Evolutionary conservation across 345 rosid genomes (phyloP).

Genomic region (Citropsis articulata): DNA sequence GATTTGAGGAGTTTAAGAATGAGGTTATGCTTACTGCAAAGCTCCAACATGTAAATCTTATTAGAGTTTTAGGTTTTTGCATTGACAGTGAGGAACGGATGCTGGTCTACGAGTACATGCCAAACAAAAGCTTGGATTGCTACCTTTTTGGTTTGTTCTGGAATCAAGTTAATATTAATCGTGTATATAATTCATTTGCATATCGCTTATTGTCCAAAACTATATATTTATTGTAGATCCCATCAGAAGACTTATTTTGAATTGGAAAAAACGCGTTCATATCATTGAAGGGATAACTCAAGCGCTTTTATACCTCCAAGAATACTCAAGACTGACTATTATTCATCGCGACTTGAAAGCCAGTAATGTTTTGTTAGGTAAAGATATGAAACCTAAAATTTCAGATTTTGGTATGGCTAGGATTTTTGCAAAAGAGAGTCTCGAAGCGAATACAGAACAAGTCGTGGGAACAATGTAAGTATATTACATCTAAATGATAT

Average conservation of each 20-base stretch:
- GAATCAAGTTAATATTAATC: too few relatives aligned
- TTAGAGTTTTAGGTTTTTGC: constrained; percentile 13
- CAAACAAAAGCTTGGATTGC: constrained; percentile 23
- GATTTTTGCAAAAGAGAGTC: constrained; percentile 27
- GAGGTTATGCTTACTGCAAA: constrained; percentile 23
- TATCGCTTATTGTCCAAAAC: neutral
- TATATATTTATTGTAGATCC: constrained; percentile 25
- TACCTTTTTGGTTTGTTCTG: constrained; percentile 24
- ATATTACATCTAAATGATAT: neutral
- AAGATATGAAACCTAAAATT: constrained; percentile 35
- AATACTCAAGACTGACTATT: constrained; percentile 41
- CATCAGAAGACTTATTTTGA: neutral
- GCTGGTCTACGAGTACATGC: constrained; percentile 16
- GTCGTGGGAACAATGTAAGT: constrained; percentile 29
- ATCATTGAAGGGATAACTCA: constrained; percentile 44
- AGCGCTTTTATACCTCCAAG: constrained; percentile 49
- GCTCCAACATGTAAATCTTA: constrained; percentile 18
- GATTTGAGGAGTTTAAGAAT: constrained; percentile 26
- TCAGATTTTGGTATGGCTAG: constrained; percentile 45
- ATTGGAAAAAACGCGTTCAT: constrained; percentile 28
- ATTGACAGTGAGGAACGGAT: constrained; percentile 9
- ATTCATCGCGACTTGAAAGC: constrained; percentile 45
- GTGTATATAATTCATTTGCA: neutral
- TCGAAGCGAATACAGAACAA: constrained; percentile 31
- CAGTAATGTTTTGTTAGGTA: constrained; percentile 34